phyloP scores from a whole-genome alignment of 2,329 filamentous ascomycete genomes.

The Colletotrichum brevisporum region DNA sequence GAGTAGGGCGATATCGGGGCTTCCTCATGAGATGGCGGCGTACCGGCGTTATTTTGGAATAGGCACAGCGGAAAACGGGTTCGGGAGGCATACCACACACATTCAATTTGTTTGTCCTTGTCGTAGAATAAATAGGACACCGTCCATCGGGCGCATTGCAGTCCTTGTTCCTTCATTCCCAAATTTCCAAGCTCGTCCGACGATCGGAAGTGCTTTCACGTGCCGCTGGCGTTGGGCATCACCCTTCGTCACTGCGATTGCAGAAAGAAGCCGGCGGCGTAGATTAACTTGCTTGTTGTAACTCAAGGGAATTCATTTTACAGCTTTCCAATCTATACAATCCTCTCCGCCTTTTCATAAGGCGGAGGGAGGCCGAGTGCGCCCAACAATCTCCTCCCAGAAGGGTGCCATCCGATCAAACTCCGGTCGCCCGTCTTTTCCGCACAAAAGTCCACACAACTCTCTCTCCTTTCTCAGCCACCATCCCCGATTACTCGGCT shows the following conservation, averaged over 20 bases:
- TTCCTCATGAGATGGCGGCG: slow-evolving; percentile 40
- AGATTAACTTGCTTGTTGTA: slow-evolving; percentile 34
- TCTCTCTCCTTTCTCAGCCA: background rate
- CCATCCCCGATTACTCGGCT: background rate
- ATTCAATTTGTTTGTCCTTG: slow-evolving; percentile 15
- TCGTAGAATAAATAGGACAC: background rate
- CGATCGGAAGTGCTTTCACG: background rate
- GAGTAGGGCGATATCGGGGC: slow-evolving; percentile 56
- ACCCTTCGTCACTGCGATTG: no score
- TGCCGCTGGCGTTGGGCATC: background rate
- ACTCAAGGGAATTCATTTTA: slow-evolving; percentile 40
- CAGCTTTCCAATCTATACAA: slow-evolving; percentile 40
- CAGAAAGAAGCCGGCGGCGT: background rate
- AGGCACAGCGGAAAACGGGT: slow-evolving; percentile 34
- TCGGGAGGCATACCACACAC: slow-evolving; percentile 33
- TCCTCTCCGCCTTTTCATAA: slow-evolving; percentile 6
- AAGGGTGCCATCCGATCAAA: slow-evolving; percentile 35
- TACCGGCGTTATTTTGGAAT: slow-evolving; percentile 42
- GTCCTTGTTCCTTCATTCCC: background rate
- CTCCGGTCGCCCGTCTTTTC: slow-evolving; percentile 32
- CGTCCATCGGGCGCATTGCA: no score
- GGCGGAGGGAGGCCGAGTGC: slow-evolving; percentile 25
- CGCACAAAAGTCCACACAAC: slow-evolving; percentile 5
- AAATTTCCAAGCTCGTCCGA: background rate
- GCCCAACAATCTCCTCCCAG: slow-evolving; percentile 28